A percentile compares a stretch with the other conserved stretches of the same genome.
Conservation (phyloP, 495 filamentous ascomycete genomes). For the Penicillium pulvis region DNA sequence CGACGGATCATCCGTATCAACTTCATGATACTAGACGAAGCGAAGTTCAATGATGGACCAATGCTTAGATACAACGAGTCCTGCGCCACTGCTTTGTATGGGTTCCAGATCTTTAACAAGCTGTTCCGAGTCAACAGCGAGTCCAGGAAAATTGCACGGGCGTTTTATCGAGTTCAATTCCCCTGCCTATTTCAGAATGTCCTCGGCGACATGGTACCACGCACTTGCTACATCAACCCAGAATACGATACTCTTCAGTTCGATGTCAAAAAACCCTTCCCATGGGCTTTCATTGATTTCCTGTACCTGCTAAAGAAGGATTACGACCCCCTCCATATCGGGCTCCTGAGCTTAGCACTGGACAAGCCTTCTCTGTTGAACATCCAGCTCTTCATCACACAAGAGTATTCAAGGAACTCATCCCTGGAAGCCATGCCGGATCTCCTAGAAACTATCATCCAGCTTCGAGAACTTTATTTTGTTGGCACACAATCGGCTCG, state of each 20-base stretch:
- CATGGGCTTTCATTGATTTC: background rate
- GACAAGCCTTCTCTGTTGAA: background rate
- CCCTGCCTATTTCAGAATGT: background rate
- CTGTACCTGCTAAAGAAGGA: background rate
- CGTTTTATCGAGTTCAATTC: constrained; percentile 1
- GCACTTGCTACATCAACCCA: constrained; percentile 1
- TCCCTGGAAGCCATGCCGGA: background rate
- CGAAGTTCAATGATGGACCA: background rate
- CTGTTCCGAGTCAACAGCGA: constrained; percentile 2
- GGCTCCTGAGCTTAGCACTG: background rate
- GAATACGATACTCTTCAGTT: background rate
- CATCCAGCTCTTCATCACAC: background rate
- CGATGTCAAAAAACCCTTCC: background rate
- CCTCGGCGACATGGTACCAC: background rate
- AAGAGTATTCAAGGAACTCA: background rate
- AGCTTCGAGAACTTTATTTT: background rate
- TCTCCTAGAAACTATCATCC: background rate
- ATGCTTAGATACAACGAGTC: background rate
- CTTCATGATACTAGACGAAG: background rate
- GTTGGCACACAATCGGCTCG: background rate
- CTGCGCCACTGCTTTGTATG: background rate
- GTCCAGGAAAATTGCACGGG: background rate
- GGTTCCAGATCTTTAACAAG: background rate
- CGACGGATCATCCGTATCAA: background rate
- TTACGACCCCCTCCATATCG: background rate